phyloP scores from a whole-genome alignment of 345 rosid genomes.

The Sonneratia caseolaris region DNA sequence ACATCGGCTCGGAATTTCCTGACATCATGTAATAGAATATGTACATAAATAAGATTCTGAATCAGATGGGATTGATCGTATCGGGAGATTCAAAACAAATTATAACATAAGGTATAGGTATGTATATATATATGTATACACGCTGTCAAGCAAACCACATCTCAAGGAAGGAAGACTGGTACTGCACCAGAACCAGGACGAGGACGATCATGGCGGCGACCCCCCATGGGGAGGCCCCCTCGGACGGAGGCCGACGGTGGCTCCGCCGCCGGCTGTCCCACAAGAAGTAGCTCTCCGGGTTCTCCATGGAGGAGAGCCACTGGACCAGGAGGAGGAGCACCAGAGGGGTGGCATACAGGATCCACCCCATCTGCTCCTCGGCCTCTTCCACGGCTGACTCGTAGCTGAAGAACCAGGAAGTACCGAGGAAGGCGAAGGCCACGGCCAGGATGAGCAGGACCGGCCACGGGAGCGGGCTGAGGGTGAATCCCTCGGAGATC shows the following conservation, averaged over 20 bases:
- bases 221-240: constrained; percentile 86
- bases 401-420: constrained; percentile 54
- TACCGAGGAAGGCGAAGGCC: constrained; percentile 39
- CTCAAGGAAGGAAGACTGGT: constrained; percentile 62
- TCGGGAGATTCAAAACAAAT: too few species aligned
- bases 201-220: constrained; percentile 80
- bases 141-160: constrained; percentile 31
- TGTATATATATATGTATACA: neutral
- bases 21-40: too few species aligned
- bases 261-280: constrained; percentile 39
- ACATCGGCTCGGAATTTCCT: too few species aligned
- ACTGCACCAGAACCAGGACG: constrained; percentile 58
- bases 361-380: constrained; percentile 43
- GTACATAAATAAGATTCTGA: too few species aligned
- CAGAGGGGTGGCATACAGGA: constrained; percentile 51
- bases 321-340: constrained; percentile 42
- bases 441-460: constrained; percentile 68
- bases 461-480: constrained; percentile 79
- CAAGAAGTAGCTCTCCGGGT: constrained; percentile 32
- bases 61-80: too few species aligned
- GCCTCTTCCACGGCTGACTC: constrained; percentile 49
- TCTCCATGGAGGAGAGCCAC: constrained; percentile 61
- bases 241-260: constrained; percentile 34
- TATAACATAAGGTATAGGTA: too few species aligned
- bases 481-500: constrained; percentile 54